These are phyloP conservation scores for Conidiobolus incongruus DNA, from an alignment of 371 early-diverging fungal species.

Conservation along the genomic window DNA sequence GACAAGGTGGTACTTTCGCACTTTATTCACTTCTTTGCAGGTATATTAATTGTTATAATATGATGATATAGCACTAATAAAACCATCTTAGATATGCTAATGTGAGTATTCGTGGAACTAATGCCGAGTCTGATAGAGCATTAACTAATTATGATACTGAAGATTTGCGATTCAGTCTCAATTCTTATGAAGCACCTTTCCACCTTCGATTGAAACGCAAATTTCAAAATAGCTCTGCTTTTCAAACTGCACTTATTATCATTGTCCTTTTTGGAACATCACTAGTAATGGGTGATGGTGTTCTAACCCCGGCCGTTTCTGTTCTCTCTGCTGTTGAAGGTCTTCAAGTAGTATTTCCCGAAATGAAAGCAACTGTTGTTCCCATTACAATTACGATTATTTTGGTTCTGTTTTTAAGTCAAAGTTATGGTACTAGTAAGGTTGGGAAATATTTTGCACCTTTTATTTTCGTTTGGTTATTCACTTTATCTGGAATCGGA, in stretches of 20 bases:
- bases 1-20: constrained; percentile 38
- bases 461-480: constrained; percentile 20
- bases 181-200: neutral
- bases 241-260: constrained; percentile 1
- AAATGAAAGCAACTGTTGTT: constrained; percentile 2
- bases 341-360: constrained; percentile 2
- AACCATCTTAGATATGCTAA: constrained; percentile 4
- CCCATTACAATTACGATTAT: constrained; percentile 12
- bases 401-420: constrained; percentile 15
- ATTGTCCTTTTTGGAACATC: constrained; percentile 10
- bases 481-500: constrained; percentile 15
- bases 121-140: constrained; percentile 1
- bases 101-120: constrained; percentile 6
- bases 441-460: constrained; percentile 19
- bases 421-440: constrained; percentile 21
- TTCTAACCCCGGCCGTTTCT: constrained; percentile 17
- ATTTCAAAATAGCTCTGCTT: neutral
- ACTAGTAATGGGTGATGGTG: constrained; percentile 14
- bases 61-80: neutral
- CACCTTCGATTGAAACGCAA: neutral
- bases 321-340: constrained; percentile 10
- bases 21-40: constrained; percentile 19
- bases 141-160: constrained; percentile 5
- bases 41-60: constrained; percentile 6
- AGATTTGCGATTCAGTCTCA: neutral